Conservation (phyloP, 2,329 filamentous ascomycete genomes). For the Lecanicillium sp. region DNA sequence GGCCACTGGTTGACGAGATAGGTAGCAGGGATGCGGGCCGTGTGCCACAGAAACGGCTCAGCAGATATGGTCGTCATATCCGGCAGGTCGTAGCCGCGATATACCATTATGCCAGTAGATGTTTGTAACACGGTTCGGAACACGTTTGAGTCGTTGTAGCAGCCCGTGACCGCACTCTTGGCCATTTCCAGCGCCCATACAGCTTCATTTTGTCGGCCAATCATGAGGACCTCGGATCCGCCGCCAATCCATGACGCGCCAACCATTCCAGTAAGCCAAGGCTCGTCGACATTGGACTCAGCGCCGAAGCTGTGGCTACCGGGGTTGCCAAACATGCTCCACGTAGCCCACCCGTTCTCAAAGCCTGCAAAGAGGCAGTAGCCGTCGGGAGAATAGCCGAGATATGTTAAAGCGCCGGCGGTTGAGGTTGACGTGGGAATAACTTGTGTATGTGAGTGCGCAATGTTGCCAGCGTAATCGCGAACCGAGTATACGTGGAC, state of each 20-base stretch:
- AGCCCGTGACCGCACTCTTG: slow-evolving; percentile 85
- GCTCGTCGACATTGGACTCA: slow-evolving; percentile 61
- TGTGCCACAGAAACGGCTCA: slow-evolving; percentile 92
- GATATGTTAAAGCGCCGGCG: slow-evolving; percentile 63
- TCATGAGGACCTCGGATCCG: slow-evolving; percentile 76
- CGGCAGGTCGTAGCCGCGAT: slow-evolving; percentile 84
- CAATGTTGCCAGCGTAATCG: slow-evolving; percentile 90
- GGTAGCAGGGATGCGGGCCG: slow-evolving; percentile 71
- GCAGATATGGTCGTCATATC: slow-evolving; percentile 88
- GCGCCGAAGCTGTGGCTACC: slow-evolving; percentile 76
- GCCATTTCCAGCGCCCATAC: slow-evolving; percentile 89
- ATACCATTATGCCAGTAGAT: slow-evolving; percentile 81
- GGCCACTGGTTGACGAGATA: slow-evolving; percentile 94
- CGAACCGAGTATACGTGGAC: slow-evolving; percentile 87
- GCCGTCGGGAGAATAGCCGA: slow-evolving; percentile 88
- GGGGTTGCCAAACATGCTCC: slow-evolving; percentile 94
- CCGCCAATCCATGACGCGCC: slow-evolving; percentile 82
- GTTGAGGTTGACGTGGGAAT: slow-evolving; percentile 59
- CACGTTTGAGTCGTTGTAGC: slow-evolving; percentile 85
- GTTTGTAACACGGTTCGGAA: slow-evolving; percentile 85
- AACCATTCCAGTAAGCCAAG: slow-evolving; percentile 73
- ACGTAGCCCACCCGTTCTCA: slow-evolving; percentile 86
- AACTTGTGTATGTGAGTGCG: slow-evolving; percentile 70
- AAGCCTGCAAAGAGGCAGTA: slow-evolving; percentile 95
- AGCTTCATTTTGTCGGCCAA: slow-evolving; percentile 62